phyloP scores from a whole-genome alignment of 495 filamentous ascomycete genomes.

The Hyaloscypha hepaticicola region DNA sequence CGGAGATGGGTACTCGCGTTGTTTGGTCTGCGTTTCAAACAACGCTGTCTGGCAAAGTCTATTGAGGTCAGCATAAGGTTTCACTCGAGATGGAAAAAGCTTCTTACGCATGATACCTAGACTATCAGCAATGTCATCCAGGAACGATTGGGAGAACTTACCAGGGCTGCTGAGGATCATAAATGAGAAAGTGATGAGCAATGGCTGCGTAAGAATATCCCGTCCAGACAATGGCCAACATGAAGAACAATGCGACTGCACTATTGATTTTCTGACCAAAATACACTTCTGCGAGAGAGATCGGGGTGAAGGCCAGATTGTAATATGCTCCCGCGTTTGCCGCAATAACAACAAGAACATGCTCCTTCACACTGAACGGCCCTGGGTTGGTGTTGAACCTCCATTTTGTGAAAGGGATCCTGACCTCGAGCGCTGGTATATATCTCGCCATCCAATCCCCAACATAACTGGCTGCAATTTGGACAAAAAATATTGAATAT shows the following conservation, averaged over 20 bases:
- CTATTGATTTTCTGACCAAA: slow-evolving; percentile 49
- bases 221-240: slow-evolving; percentile 55
- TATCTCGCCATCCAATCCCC: slow-evolving; percentile 52
- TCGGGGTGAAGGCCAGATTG: slow-evolving; percentile 49
- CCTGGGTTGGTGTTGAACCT: slow-evolving; percentile 55
- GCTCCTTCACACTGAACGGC: slow-evolving; percentile 57
- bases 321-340: slow-evolving; percentile 54
- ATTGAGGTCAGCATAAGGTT: slow-evolving; percentile 24
- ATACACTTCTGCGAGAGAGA: slow-evolving; percentile 53
- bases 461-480: slow-evolving; percentile 54
- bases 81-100: neutral
- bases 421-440: slow-evolving; percentile 46
- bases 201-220: slow-evolving; percentile 57
- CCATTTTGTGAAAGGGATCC: slow-evolving; percentile 47
- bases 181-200: slow-evolving; percentile 52
- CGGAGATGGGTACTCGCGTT: slow-evolving; percentile 46
- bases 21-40: slow-evolving; percentile 55
- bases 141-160: slow-evolving; percentile 22
- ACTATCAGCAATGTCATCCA: neutral
- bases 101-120: slow-evolving; percentile 21
- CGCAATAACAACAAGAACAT: slow-evolving; percentile 54
- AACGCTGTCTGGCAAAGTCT: slow-evolving; percentile 54
- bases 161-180: slow-evolving; percentile 56
- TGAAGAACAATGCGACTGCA: slow-evolving; percentile 55
- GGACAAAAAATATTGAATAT: slow-evolving; percentile 59